phyloP scores from a whole-genome alignment of 257 asterid species.

The Agastache rugosa region DNA sequence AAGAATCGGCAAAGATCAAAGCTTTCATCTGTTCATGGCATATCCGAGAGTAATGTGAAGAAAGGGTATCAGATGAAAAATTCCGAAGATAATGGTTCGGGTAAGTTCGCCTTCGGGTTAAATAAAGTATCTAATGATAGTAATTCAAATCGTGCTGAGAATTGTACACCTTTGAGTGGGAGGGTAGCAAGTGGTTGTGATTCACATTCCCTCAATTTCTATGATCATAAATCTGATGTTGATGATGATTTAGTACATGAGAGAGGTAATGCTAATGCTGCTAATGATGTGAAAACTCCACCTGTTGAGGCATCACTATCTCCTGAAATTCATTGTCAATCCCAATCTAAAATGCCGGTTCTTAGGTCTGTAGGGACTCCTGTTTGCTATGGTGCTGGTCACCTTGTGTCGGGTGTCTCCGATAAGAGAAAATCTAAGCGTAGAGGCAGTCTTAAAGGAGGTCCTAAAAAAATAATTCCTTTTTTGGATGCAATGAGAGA shows the following conservation, averaged over 20 bases:
- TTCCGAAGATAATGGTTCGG: slow-evolving; percentile 38
- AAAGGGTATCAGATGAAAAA: slow-evolving; percentile 36
- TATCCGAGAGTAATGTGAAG: slow-evolving; percentile 34
- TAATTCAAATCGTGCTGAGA: no score
- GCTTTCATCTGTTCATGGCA: slow-evolving; percentile 36
- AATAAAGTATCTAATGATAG: slow-evolving; percentile 11
- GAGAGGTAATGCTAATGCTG: slow-evolving; percentile 23
- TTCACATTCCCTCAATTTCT: no score
- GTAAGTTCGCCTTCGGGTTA: slow-evolving; percentile 39
- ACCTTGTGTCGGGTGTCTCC: slow-evolving; percentile 72
- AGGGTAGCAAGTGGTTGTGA: not conserved
- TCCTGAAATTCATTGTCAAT: slow-evolving; percentile 73
- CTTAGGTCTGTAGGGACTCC: slow-evolving; percentile 59
- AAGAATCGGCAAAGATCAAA: slow-evolving; percentile 43
- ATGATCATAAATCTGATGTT: slow-evolving; percentile 19
- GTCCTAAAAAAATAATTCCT: slow-evolving; percentile 32
- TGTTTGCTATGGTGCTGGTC: slow-evolving; percentile 80
- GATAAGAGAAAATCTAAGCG: slow-evolving; percentile 79
- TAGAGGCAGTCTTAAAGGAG: slow-evolving; percentile 77
- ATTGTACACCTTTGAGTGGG: not conserved
- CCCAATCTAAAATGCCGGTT: slow-evolving; percentile 44
- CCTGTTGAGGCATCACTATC: slow-evolving; percentile 86
- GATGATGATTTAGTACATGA: slow-evolving; percentile 33
- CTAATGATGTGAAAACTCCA: slow-evolving; percentile 59
- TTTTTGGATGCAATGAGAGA: slow-evolving; percentile 22